Evolutionary conservation across 148 eudicot species (phyloP).

Genomic region (Cornus florida): DNA sequence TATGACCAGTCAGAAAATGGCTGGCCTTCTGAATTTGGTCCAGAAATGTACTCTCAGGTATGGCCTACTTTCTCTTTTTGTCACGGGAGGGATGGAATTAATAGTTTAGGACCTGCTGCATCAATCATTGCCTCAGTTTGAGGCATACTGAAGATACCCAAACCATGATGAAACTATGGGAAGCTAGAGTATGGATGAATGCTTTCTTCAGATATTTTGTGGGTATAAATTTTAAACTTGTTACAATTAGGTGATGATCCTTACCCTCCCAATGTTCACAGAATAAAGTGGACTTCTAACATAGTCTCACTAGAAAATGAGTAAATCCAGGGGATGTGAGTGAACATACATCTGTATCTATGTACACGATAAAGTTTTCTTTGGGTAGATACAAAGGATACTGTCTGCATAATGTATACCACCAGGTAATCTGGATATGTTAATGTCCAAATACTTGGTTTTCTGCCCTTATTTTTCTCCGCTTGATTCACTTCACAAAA

Average conservation of each 20-base stretch:
- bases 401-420: not conserved
- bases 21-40: constrained; percentile 50
- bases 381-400: not conserved
- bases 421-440: not conserved
- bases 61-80: not conserved
- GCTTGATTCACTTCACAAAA: not conserved
- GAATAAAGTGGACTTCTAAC: not conserved
- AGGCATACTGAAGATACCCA: not conserved
- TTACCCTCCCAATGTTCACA: not conserved
- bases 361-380: not conserved
- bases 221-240: not conserved
- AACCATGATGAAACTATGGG: not conserved
- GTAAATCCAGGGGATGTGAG: not conserved
- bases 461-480: not conserved
- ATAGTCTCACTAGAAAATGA: not conserved
- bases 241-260: not conserved
- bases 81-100: not conserved
- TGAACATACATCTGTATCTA: not conserved
- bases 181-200: not conserved
- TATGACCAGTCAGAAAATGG: constrained; percentile 50
- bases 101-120: not conserved
- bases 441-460: not conserved
- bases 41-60: constrained; percentile 53
- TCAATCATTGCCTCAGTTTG: not conserved
- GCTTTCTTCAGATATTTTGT: not conserved